phyloP scores from a whole-genome alignment of 768 basidiomycete species.

The Epithele typhae region DNA sequence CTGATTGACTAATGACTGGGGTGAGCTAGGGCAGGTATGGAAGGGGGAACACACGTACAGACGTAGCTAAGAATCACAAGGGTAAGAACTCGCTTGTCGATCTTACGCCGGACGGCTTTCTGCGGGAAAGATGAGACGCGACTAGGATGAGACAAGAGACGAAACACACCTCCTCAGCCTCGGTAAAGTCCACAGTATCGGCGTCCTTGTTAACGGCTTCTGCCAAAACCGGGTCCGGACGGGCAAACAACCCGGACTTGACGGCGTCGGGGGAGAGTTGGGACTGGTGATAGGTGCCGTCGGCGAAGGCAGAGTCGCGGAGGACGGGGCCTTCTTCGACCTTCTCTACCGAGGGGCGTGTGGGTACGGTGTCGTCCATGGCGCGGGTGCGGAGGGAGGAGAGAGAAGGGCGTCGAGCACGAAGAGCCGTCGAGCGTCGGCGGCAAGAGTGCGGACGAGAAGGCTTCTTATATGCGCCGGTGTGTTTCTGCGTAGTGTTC shows the following conservation, averaged over 20 bases:
- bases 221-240: slow-evolving; percentile 31
- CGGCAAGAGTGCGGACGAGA: too few species aligned
- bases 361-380: too few species aligned
- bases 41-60: slow-evolving; percentile 31
- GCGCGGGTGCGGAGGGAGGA: too few species aligned
- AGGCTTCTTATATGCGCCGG: too few species aligned
- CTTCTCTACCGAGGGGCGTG: too few species aligned
- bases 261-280: slow-evolving; percentile 28
- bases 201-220: slow-evolving; percentile 51
- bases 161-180: slow-evolving; percentile 42
- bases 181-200: slow-evolving; percentile 41
- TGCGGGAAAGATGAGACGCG: slow-evolving; percentile 16
- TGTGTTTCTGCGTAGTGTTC: too few species aligned
- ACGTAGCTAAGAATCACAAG: slow-evolving; percentile 48
- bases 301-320: slow-evolving; percentile 14
- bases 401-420: too few species aligned
- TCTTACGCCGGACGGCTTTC: slow-evolving; percentile 44
- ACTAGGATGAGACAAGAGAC: neutral
- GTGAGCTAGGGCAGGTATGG: neutral
- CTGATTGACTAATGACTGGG: slow-evolving; percentile 14
- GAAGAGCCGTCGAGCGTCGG: too few species aligned
- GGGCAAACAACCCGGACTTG: slow-evolving; percentile 24
- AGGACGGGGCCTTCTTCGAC: slow-evolving; percentile 6
- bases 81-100: slow-evolving; percentile 47
- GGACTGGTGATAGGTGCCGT: slow-evolving; percentile 41